Evolutionary conservation across 495 filamentous ascomycete genomes (phyloP).

Genomic region (Baudoinia panamericana): DNA sequence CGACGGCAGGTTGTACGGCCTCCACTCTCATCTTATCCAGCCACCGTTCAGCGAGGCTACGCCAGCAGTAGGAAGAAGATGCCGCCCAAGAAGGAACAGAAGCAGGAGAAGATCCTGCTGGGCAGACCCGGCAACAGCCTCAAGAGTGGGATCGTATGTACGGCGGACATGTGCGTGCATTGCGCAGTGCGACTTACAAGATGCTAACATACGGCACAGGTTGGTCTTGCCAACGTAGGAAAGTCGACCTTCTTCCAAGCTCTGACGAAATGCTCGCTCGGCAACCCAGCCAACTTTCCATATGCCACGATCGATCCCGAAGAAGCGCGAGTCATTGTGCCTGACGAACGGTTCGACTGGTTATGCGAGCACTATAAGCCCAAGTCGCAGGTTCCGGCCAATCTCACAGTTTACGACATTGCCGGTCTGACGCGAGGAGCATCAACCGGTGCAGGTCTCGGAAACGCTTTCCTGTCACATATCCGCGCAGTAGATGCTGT

Average conservation of each 20-base stretch:
- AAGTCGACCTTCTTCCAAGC: constrained; percentile 99
- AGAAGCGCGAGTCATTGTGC: constrained; percentile 94
- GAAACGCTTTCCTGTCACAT: constrained; percentile 96
- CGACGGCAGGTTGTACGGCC: too few species aligned
- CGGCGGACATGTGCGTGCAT: constrained; percentile 29
- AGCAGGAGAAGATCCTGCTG: constrained; percentile 69
- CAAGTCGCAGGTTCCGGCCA: constrained; percentile 88
- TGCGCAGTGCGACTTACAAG: constrained; percentile 6
- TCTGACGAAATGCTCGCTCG: constrained; percentile 93
- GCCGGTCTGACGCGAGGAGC: constrained; percentile 92
- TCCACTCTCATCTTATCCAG: too few species aligned
- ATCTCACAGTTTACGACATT: constrained; percentile 98
- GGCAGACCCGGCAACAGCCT: constrained; percentile 95
- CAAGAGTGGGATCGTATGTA: constrained; percentile 98
- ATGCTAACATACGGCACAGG: constrained; percentile 40
- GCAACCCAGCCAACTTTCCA: constrained; percentile 98
- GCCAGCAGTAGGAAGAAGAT: constrained; percentile 41
- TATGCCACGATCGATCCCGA: constrained; percentile 99
- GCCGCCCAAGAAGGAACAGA: constrained; percentile 60
- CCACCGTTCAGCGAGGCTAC: too few species aligned
- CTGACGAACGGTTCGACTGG: constrained; percentile 94
- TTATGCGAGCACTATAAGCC: constrained; percentile 91
- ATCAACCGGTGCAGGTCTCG: constrained; percentile 92
- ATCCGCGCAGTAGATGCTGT: constrained; percentile 99
- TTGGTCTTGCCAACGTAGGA: constrained; percentile 97